Evolutionary conservation across 805 yeast genomes (phyloP), one percentile per base, ranked within the genome.

Genomic region (Yarrowia sp.): DNA sequence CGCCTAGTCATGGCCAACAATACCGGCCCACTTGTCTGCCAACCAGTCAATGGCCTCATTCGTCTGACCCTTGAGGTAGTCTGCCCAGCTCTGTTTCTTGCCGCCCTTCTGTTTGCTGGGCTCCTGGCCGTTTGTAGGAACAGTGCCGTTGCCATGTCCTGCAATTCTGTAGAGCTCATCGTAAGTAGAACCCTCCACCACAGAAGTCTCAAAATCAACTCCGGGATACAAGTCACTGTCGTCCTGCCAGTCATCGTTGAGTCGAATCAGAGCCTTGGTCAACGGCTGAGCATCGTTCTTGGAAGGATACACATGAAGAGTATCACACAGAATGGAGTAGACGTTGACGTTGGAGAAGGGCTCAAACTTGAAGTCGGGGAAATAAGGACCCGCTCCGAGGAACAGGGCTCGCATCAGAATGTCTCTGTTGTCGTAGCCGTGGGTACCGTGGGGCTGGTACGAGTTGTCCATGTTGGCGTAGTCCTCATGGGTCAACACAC

Each of bases 381-480:
- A 92, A 73, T 83, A 90, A 0, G 97, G 97, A 0, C 98, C 98
- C 1, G 82, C 76, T 0, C 89, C 96, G 47, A 91, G 72, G 75
- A 94, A 93, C 10, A 91, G 72, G 0, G 97, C 92, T 63, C 97
- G 79, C 97, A 92, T 92, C 68, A 92, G 79, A 8, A 88, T 83
- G 70, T 88, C 91, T 0, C 88, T 83, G 73, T 89, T 90, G 73
- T 89, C 86, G 76, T 91, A 93, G 1, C 98, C 98, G 76, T 91
- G 96, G 0, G 89, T 89, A 9, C 97, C 97, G 67, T 80, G 80
- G 3, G 91, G 90, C n/a, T 75, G 74, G 74, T 87, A 88, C 61
- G 80, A 76, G 34, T 77, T 76, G 44, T 20, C 55, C 74, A 82
- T 81, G 2, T 79, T 79, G 30, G 82, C 82, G 84, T 86, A 85